Evolutionary conservation across 2,329 filamentous ascomycete species (phyloP).

Genomic region (Colletotrichum sp.): DNA sequence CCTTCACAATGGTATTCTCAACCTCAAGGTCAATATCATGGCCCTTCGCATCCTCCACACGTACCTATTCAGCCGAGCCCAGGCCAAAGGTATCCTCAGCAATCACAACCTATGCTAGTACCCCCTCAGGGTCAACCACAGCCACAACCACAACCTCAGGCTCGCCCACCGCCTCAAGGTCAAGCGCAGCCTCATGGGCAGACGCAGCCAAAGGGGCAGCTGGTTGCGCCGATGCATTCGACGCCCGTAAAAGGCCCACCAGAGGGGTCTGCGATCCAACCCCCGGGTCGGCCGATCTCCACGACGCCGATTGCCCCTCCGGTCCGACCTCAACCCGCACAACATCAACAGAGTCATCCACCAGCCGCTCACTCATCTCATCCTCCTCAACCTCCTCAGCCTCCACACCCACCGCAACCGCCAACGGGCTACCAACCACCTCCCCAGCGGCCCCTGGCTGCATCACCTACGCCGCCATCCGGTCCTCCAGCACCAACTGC

Average conservation of each 20-base stretch:
- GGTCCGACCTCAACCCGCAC: slow-evolving; percentile 33
- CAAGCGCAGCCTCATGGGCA: slow-evolving; percentile 21
- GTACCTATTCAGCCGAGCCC: slow-evolving; percentile 20
- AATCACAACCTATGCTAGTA: slow-evolving; percentile 17
- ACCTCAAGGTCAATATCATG: slow-evolving; percentile 12
- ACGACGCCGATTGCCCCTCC: slow-evolving; percentile 39
- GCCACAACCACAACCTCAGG: slow-evolving; percentile 10
- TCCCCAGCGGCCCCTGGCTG: slow-evolving; percentile 15
- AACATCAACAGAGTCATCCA: slow-evolving; percentile 18
- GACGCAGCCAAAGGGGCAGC: slow-evolving; percentile 39
- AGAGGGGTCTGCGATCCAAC: slow-evolving; percentile 13
- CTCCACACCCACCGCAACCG: slow-evolving; percentile 34
- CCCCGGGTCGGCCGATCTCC: slow-evolving; percentile 32
- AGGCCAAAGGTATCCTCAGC: slow-evolving; percentile 16
- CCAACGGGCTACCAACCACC: not conserved
- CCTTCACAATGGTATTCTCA: slow-evolving; percentile 21
- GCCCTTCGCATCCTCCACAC: not conserved
- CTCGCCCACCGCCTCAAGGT: slow-evolving; percentile 26
- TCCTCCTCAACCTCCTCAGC: slow-evolving; percentile 29
- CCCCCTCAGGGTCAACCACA: slow-evolving; percentile 8
- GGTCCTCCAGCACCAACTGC: not conserved
- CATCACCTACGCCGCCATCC: slow-evolving; percentile 17
- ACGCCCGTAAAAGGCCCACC: slow-evolving; percentile 25
- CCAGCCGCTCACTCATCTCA: not conserved
- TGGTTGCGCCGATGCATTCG: slow-evolving; percentile 38